Base-by-base conservation (phyloP, 1,284 basidiomycete species). In the Sporisorium exsertum region DNA sequence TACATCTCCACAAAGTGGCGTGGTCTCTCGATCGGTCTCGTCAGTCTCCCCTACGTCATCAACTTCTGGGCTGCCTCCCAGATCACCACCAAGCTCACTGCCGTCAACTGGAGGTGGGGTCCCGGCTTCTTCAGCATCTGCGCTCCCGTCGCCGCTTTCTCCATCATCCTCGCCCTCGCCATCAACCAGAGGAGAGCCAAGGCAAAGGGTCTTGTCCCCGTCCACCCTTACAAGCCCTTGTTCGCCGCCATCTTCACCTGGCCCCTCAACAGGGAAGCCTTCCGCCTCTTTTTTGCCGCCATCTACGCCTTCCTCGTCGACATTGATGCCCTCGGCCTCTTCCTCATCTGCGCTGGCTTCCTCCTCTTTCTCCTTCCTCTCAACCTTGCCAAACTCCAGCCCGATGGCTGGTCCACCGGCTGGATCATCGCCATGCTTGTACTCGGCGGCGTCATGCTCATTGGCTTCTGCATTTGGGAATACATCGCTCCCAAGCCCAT, bases 371-470 rank as follows among this genome's bases (percentile, higher is more conserved):
- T 85, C 13, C 67, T 84, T 3, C 71, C 84, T 13, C 69, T 85
- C 37, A 75, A 74, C 37, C 77, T 82, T 1, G 75, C 71, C 37
- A 67, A 74, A 45, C 58, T 61, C 5, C 75, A 73, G 49, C 40
- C 60, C 22, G 37, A 79, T 29, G 78, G 78, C 22, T 85, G 80
- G 79, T 50, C 62, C 26, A 72, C 80, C 5, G 43, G 50, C 24
- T 79, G 83, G 82, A 80, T 84, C 65, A 84, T 84, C 50, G 82
- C 72, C 22, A 81, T 84, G 75, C 66, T 85, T 27, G 74, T 77
- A 16, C 51, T 84, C 20, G 84, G 84, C 16, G 80, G 78, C 24
- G 40, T 78, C 35, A 74, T 69, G 56, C 20, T 85, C 40, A 60
- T 84, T 46, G 46, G 43, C 42, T 59, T 79, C 33, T 80, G 65